Evolutionary conservation across 2,329 filamentous ascomycete genomes (phyloP), one percentile per base, ranked within the genome.

Genomic region (Claviceps pazoutovae): DNA sequence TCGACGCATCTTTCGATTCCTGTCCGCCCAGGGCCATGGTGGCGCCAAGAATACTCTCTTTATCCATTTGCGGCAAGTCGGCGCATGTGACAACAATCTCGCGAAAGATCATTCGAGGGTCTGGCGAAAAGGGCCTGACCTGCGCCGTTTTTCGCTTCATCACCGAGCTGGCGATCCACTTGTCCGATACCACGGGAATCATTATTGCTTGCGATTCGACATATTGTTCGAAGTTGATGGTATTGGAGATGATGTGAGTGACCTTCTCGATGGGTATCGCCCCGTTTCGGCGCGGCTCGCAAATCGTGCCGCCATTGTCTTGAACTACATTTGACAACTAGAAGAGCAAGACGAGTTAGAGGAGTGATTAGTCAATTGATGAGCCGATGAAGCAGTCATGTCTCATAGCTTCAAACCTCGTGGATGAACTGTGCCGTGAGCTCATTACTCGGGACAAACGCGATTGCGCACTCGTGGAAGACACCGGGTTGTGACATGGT

Each of bases 191-290:
- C 1, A 97, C 86, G 11, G 88, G 85, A 48, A 93, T 83, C 75
- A 95, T 84, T 56, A 80, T 73, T 47, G 88, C 84, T 56, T 84
- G 76, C 1, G 88, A 83, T 55, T 80, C 76, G 54, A 79, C 74
- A 64, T 93, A 97, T 60, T 91, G 82, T n/a, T 87, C 83, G 60
- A 98, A 98, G 65, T 98, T 89, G 67, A 88, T 86, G 1, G 86
- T 91, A 53, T 83, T 80, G 52, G 90, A 73, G 48, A 82, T 62
- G 55, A 82, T 75, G 60, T 81, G 78, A 21, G 77, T 78, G 48
- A 73, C 70, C 52, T 71, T 59, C 48, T 70, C 62, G 30, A 80
- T 69, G 1, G 68, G 67, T 14, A 79, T 63, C 14, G 70, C 68
- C 58, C 74, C 75, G 57, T 78, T 68, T 54, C 70, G 67, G 54